A percentile compares a stretch with the other conserved stretches of the same genome.
These are phyloP conservation scores for Lathyrus sativus DNA, from an alignment of 306 rosid genomes.

Conservation along the genomic window DNA sequence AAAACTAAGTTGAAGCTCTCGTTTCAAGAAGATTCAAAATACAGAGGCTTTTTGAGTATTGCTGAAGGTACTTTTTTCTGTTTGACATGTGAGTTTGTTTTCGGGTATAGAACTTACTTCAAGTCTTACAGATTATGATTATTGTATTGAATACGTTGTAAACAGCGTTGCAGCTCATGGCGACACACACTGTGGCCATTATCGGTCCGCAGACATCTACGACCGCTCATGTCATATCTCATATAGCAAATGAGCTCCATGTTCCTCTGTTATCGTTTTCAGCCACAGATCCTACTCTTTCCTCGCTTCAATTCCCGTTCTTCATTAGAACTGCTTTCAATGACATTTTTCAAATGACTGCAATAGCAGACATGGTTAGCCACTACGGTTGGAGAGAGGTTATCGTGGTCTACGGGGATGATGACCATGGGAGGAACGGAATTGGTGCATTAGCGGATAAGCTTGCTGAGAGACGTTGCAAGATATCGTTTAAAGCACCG, in stretches of 20 bases:
- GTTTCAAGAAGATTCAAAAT: slow-evolving; percentile 70
- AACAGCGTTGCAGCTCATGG: slow-evolving; percentile 90
- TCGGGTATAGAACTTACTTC: slow-evolving; percentile 22
- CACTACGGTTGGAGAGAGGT: slow-evolving; percentile 83
- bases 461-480: slow-evolving; percentile 83
- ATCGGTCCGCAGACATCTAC: slow-evolving; percentile 87
- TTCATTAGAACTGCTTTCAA: slow-evolving; percentile 73
- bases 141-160: slow-evolving; percentile 30
- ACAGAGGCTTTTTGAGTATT: slow-evolving; percentile 80
- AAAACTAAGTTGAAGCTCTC: slow-evolving; percentile 56
- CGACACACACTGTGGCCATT: slow-evolving; percentile 76
- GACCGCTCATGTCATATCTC: slow-evolving; percentile 87
- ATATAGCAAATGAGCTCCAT: slow-evolving; percentile 85
- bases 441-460: slow-evolving; percentile 71
- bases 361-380: slow-evolving; percentile 74
- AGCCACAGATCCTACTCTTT: slow-evolving; percentile 86
- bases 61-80: slow-evolving; percentile 61
- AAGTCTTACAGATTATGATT: slow-evolving; percentile 29
- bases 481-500: slow-evolving; percentile 83
- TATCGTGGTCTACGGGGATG: slow-evolving; percentile 81
- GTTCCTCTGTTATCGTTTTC: slow-evolving; percentile 81
- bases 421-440: slow-evolving; percentile 92
- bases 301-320: slow-evolving; percentile 90
- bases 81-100: slow-evolving; percentile 12
- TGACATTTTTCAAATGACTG: slow-evolving; percentile 84